Conservation (phyloP, 2,329 filamentous ascomycete species). For the Nectriaceae sp. region DNA sequence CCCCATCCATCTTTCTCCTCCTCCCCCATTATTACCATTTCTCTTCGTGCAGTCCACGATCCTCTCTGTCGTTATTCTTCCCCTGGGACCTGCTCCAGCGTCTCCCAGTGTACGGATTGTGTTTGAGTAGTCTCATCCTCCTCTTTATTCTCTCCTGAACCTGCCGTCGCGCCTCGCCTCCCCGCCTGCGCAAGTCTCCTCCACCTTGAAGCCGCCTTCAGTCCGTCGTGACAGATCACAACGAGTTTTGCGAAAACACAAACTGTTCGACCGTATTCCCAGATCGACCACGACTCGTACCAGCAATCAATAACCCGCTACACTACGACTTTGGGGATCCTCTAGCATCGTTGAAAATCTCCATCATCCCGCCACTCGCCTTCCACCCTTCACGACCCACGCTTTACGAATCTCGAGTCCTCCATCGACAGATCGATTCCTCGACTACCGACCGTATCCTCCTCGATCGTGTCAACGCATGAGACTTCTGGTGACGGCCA, state of each 20-base stretch:
- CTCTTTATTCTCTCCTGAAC: slow-evolving; percentile 15
- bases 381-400: slow-evolving; percentile 22
- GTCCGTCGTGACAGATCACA: slow-evolving; percentile 30
- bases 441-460: slow-evolving; percentile 7
- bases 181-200: slow-evolving; percentile 27
- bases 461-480: slow-evolving; percentile 20
- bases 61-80: slow-evolving; percentile 22
- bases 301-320: slow-evolving; percentile 16
- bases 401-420: slow-evolving; percentile 15
- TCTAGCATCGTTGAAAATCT: slow-evolving; percentile 9
- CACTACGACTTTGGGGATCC: slow-evolving; percentile 10
- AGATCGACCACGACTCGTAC: slow-evolving; percentile 23
- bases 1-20: slow-evolving; percentile 36
- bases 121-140: slow-evolving; percentile 28
- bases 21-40: slow-evolving; percentile 31
- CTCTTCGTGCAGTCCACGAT: slow-evolving; percentile 37
- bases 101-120: slow-evolving; percentile 22
- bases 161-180: slow-evolving; percentile 11
- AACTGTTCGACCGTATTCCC: slow-evolving; percentile 25
- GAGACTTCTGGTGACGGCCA: slow-evolving; percentile 20
- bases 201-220: slow-evolving; percentile 24
- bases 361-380: slow-evolving; percentile 17
- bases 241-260: slow-evolving; percentile 35
- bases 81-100: slow-evolving; percentile 19
- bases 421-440: slow-evolving; percentile 18